A percentile compares a stretch with the other conserved stretches of the same genome.
These are phyloP conservation scores for Taiozyma onychis DNA, from an alignment of 1,139 yeast species.

Conservation along the genomic window DNA sequence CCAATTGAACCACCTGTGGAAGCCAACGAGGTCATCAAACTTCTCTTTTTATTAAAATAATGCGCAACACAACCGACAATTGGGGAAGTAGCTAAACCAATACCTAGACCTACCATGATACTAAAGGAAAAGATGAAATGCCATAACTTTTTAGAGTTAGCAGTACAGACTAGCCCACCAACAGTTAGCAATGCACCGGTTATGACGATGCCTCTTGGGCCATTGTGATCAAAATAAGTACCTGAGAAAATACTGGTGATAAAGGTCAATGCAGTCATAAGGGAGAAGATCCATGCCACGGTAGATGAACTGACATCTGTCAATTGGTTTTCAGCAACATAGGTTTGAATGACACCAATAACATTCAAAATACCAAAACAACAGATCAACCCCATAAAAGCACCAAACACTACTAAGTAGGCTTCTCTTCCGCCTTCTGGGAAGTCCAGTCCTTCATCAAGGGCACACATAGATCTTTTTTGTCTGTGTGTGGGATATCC, in stretches of 20 bases:
- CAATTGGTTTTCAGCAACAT: slow-evolving; percentile 47
- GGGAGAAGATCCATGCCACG: slow-evolving; percentile 68
- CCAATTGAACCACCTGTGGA: slow-evolving; percentile 69
- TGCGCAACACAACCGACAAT: slow-evolving; percentile 53
- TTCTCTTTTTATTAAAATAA: slow-evolving; percentile 57
- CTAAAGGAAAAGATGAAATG: slow-evolving; percentile 59
- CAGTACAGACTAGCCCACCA: slow-evolving; percentile 50
- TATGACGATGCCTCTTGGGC: slow-evolving; percentile 41
- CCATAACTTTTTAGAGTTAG: slow-evolving; percentile 45
- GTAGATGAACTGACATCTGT: slow-evolving; percentile 38
- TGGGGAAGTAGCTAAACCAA: slow-evolving; percentile 46
- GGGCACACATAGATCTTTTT: slow-evolving; percentile 20
- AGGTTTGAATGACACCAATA: slow-evolving; percentile 66
- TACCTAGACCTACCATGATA: slow-evolving; percentile 51
- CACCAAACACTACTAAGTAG: slow-evolving; percentile 56
- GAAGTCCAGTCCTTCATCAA: slow-evolving; percentile 21
- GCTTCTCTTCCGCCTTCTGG: slow-evolving; percentile 65
- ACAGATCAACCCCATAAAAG: slow-evolving; percentile 56
- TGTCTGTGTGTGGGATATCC: neutral
- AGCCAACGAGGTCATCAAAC: slow-evolving; percentile 55
- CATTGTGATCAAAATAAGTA: slow-evolving; percentile 54
- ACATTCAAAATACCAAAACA: slow-evolving; percentile 65
- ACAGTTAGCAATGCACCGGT: slow-evolving; percentile 31
- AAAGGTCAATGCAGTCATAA: slow-evolving; percentile 50
- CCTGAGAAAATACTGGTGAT: slow-evolving; percentile 56